Evolutionary conservation across 179 eudicot species (phyloP).

Genomic region (Actinidia polygama): DNA sequence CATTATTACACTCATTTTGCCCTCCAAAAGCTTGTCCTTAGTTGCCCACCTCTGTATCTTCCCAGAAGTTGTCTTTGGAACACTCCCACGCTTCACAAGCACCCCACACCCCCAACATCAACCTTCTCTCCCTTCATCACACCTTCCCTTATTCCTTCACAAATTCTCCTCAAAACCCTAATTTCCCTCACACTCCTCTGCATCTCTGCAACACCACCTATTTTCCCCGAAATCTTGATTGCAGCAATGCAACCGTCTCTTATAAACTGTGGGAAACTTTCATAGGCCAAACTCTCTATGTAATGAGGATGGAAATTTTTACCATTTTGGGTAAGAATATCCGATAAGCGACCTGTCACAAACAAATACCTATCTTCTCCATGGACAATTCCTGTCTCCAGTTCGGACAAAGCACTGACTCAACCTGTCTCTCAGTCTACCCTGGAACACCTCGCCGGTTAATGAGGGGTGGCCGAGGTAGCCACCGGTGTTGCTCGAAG

Average conservation of each 20-base stretch:
- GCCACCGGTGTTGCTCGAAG: conserved; percentile 54
- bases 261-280: conserved; percentile 28
- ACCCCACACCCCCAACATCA: conserved; percentile 35
- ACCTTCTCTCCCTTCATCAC: conserved; percentile 35
- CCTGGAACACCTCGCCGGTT: conserved; percentile 38
- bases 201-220: conserved; percentile 47
- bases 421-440: conserved; percentile 21
- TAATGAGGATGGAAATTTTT: conserved; percentile 45
- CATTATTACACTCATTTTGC: conserved; percentile 38
- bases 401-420: conserved; percentile 38
- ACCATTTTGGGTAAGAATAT: conserved; percentile 30
- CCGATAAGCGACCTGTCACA: conserved; percentile 42
- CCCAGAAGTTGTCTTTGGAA: conserved; percentile 58
- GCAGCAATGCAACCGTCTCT: conserved; percentile 53
- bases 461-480: conserved; percentile 48
- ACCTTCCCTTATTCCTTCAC: conserved; percentile 36
- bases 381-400: conserved; percentile 43
- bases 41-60: conserved; percentile 53
- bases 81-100: conserved; percentile 44
- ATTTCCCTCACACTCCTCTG: conserved; percentile 20
- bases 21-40: conserved; percentile 33
- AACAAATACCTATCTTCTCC: conserved; percentile 48
- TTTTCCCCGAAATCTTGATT: conserved; percentile 22
- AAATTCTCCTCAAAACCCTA: conserved; percentile 27
- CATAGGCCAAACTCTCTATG: conserved; percentile 42